Evolutionary conservation across 306 rosid species (phyloP).

Genomic region (Malus sieversii): DNA sequence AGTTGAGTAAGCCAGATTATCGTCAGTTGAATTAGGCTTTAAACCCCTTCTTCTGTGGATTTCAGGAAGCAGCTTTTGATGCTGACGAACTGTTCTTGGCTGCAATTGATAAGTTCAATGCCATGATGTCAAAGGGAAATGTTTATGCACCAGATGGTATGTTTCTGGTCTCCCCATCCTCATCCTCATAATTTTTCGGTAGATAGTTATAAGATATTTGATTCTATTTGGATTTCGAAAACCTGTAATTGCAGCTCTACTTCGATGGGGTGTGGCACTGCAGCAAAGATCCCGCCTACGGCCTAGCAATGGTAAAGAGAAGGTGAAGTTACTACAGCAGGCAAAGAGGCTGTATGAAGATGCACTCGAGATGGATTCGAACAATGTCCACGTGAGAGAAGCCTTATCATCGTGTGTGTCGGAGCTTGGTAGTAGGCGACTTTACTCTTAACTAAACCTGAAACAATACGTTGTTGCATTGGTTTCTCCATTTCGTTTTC

Average conservation of each 20-base stretch:
- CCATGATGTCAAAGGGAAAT: slow-evolving; percentile 86
- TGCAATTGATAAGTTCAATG: slow-evolving; percentile 93
- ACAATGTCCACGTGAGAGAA: slow-evolving; percentile 61
- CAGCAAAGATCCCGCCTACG: slow-evolving; percentile 86
- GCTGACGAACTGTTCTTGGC: slow-evolving; percentile 93
- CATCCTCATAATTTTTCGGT: not conserved
- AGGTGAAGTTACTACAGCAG: slow-evolving; percentile 69
- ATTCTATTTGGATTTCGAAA: not conserved
- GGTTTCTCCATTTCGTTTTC: not conserved
- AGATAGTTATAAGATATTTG: not conserved
- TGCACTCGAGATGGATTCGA: slow-evolving; percentile 63
- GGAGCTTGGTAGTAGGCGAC: slow-evolving; percentile 51
- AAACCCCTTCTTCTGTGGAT: slow-evolving; percentile 14
- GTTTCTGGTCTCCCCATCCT: not conserved
- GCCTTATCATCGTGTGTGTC: slow-evolving; percentile 64
- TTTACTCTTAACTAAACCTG: slow-evolving; percentile 18
- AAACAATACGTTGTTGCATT: not conserved
- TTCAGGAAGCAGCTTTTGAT: slow-evolving; percentile 80
- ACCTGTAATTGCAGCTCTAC: slow-evolving; percentile 53
- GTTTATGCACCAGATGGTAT: slow-evolving; percentile 78
- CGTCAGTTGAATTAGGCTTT: slow-evolving; percentile 9
- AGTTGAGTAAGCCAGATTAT: slow-evolving; percentile 4
- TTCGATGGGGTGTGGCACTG: slow-evolving; percentile 82
- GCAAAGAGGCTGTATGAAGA: slow-evolving; percentile 86
- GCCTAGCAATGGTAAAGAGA: slow-evolving; percentile 76